phyloP scores from a whole-genome alignment of 2,329 filamentous ascomycete species.

The Atkinsonella texensis region DNA sequence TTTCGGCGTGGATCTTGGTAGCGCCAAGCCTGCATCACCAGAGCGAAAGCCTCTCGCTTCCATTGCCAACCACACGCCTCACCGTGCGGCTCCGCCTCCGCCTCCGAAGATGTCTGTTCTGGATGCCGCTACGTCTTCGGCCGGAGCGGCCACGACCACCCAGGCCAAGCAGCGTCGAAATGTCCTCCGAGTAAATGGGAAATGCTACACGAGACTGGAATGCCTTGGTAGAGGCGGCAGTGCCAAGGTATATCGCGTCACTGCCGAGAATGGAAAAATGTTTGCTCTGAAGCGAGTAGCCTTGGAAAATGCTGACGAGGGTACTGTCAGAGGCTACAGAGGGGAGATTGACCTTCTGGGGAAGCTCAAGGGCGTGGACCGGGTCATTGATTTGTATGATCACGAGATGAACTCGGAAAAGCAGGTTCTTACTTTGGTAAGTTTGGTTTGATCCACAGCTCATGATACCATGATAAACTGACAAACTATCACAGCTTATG shows the following conservation, averaged over 20 bases:
- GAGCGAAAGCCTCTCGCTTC: constrained; percentile 43
- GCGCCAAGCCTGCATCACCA: constrained; percentile 31
- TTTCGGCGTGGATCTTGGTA: constrained; percentile 30
- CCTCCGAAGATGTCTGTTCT: constrained; percentile 94
- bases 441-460: constrained; percentile 19
- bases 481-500: constrained; percentile 55
- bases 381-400: constrained; percentile 83
- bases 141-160: constrained; percentile 64
- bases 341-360: constrained; percentile 88
- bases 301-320: constrained; percentile 77
- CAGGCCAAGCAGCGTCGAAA: constrained; percentile 67
- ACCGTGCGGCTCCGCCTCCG: constrained; percentile 64
- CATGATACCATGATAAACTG: neutral
- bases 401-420: constrained; percentile 92
- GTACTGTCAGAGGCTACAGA: constrained; percentile 75
- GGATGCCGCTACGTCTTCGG: constrained; percentile 78
- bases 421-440: constrained; percentile 71
- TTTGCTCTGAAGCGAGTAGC: constrained; percentile 91
- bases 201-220: constrained; percentile 79
- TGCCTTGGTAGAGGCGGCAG: constrained; percentile 87
- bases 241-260: constrained; percentile 89
- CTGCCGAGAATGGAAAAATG: constrained; percentile 92
- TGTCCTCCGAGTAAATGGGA: constrained; percentile 79
- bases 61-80: constrained; percentile 58
- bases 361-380: constrained; percentile 71